Evolutionary conservation across 2,329 filamentous ascomycete genomes (phyloP), one percentile per base, ranked within the genome.

Genomic region (Cordyceps pruinosa): DNA sequence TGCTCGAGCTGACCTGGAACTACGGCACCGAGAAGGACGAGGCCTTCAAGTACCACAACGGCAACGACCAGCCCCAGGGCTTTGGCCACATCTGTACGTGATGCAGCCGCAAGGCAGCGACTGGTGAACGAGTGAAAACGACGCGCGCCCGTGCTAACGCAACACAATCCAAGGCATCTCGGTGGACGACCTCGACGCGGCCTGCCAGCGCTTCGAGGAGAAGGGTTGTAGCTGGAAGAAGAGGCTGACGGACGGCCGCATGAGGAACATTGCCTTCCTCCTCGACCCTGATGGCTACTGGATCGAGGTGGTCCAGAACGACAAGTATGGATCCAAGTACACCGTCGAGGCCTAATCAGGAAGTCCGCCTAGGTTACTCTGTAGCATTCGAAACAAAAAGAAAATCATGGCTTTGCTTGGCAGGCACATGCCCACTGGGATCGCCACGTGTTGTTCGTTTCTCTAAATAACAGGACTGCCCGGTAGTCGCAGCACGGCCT

Each of bases 251-350:
- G 93, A 97, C 61, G 93, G 93, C 2, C 78, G 83, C 46, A 96
- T 97, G 92, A 93, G 89, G 80, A 90, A 94, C 62, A 86, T 97
- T 55, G 94, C 94, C 0, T 97, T 97, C 69, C 75, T 97, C 47
- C 77, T 96, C 48, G 93, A 93, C 64, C 91, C 92, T 0, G 91
- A 96, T 72, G 83, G 82, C 49, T 96, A 95, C 74, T 95, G 88
- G 89, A 81, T 90, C 55, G 85, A 87, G 73, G 69, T 87, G 66
- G 78, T 96, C 51, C 90, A 96, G 75, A 96, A 96, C 66, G 86
- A 89, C 73, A 78, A 76, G 55, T 76, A 88, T 59, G 80, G 73
- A 6, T 77, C 75, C 49, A 75, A 81, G 72, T 69, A 73, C 35
- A 81, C 79, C 66, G 80, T 80, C 58, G 79, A 72, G n/a, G 19